Evolutionary conservation across 23 red algal genomes (phyloP), one percentile per base, ranked within the genome.

Genomic region (Gracilariopsis chorda): DNA sequence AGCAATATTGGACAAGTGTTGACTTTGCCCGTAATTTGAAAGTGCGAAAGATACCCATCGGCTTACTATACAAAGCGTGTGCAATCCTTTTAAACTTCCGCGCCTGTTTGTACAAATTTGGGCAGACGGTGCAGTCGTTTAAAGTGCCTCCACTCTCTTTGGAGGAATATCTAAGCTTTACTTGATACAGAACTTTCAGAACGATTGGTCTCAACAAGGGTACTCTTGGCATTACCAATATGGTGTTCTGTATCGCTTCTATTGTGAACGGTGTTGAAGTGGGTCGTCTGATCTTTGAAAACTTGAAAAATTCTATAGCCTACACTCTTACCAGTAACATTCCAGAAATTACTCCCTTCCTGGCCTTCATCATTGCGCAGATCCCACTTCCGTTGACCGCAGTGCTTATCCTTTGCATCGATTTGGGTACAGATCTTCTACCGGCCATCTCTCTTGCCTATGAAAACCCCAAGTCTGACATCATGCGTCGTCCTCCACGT

Each of bases 311-410:
- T 20, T 78, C 65, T 11, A 92, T 96, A 58, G 71, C 84, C 4
- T 96, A 96, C 84, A 85, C 88, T 6, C 77, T 96, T 41, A 84
- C 94, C 16, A 88, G 80, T 39, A 96, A 96, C 47, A 70, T 96
- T 19, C 94, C 49, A 59, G 80, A 88, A 46, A 49, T 96, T 27
- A 24, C 78, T 14, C 86, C 86, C 1, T 90, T 90, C 52, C 25
- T 90, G 13, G 68, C 53, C n/a, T 63, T 90, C 35, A 44, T 78
- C 25, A 78, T 78, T 12, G 43, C 78, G 65, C 47, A 62, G 35
- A 52, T 90, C 12, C 86, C 86, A 27, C 48, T 90, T 16, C 69
- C 86, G 20, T 35, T 90, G 14, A 90, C 86, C 32, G 78, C 86
- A 19, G 51, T 90, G 1, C 43, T 90, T 13, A 62, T 90, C 25